Evolutionary conservation across 176 grass and related monocot species (phyloP).

Genomic region (Thinopyrum elongatum): DNA sequence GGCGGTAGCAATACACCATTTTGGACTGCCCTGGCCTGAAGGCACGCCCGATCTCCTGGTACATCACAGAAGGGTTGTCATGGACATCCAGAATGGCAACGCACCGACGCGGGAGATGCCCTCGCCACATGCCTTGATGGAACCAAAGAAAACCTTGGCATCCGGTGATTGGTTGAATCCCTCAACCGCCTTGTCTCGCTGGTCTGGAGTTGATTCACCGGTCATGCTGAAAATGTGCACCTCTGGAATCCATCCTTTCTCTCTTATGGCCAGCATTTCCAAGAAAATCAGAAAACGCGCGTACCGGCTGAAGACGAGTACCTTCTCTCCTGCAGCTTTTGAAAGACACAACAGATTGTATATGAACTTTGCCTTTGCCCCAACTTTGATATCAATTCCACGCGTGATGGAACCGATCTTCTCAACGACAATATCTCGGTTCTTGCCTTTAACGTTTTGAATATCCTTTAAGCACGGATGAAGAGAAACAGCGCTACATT

Average conservation of each 20-base stretch:
- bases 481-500: conserved; percentile 65
- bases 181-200: conserved; percentile 49
- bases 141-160: conserved; percentile 72
- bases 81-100: conserved; percentile 78
- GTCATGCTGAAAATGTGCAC: conserved; percentile 54
- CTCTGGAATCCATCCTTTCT: conserved; percentile 58
- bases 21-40: conserved; percentile 72
- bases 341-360: conserved; percentile 58
- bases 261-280: conserved; percentile 48
- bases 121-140: conserved; percentile 84
- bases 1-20: conserved; percentile 66
- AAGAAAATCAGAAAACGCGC: conserved; percentile 55
- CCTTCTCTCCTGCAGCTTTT: conserved; percentile 55
- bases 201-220: conserved; percentile 38
- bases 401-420: conserved; percentile 43
- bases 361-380: conserved; percentile 66
- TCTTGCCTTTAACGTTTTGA: conserved; percentile 27
- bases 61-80: conserved; percentile 77
- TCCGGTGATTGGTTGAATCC: conserved; percentile 67
- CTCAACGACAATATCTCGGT: not conserved
- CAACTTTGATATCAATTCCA: conserved; percentile 46
- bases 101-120: conserved; percentile 81
- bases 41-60: conserved; percentile 65
- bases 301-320: conserved; percentile 77
- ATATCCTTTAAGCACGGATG: conserved; percentile 59